Conservation (phyloP, 208 protist genomes). For the Plasmodiophora brassicae region DNA sequence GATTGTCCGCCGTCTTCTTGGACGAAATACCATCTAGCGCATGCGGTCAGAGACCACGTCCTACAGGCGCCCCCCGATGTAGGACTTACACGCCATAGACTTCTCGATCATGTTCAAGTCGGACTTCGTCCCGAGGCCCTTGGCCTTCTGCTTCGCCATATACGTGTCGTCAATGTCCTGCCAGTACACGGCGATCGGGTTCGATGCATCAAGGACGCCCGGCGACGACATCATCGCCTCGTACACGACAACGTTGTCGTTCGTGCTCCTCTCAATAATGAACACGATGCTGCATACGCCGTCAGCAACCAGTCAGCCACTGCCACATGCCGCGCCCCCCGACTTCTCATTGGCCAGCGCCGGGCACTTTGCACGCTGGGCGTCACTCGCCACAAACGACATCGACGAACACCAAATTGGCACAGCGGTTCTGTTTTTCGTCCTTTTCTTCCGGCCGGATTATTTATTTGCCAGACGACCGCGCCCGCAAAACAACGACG, state of each 20-base stretch:
- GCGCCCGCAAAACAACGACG: too few species aligned
- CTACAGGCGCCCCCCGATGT: background rate
- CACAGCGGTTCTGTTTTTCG: too few species aligned
- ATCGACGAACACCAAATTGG: too few species aligned
- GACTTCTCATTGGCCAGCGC: slow-evolving; percentile 15
- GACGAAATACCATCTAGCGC: background rate
- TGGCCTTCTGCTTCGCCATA: background rate
- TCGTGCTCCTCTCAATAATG: slow-evolving; percentile 24
- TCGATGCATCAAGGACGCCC: background rate
- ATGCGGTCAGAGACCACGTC: background rate
- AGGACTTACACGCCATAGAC: background rate
- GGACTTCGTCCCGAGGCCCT: background rate
- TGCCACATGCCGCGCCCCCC: background rate
- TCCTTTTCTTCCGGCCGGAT: too few species aligned
- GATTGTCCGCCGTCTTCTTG: background rate
- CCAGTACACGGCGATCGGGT: slow-evolving; percentile 5
- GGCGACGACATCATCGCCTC: background rate
- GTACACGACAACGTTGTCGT: slow-evolving; percentile 3
- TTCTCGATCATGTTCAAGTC: slow-evolving; percentile 14
- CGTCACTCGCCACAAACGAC: too few species aligned
- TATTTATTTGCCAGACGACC: too few species aligned
- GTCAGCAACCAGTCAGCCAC: background rate
- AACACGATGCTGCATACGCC: slow-evolving; percentile 13
- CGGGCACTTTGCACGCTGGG: background rate
- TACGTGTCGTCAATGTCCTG: slow-evolving; percentile 10